phyloP scores from a whole-genome alignment of 192 early-diverging fungal species.

The Mortierella antarctica region DNA sequence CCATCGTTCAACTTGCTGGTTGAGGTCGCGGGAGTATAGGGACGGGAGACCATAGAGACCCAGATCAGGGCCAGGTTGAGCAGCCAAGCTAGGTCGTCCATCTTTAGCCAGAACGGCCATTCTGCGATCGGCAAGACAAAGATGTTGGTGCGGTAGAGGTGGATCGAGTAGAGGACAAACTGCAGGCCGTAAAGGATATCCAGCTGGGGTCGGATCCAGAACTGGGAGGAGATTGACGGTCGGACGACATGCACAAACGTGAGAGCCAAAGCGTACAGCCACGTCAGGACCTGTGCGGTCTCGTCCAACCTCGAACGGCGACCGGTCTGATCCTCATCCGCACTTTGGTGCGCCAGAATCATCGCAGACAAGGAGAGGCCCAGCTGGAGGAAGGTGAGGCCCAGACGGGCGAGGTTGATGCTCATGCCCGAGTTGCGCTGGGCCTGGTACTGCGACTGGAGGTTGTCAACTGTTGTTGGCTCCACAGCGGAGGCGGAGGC shows the following conservation, averaged over 20 bases:
- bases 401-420: slow-evolving; percentile 28
- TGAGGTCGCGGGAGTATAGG: not conserved
- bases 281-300: slow-evolving; percentile 9
- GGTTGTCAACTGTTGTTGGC: slow-evolving; percentile 9
- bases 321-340: not conserved
- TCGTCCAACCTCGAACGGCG: slow-evolving; percentile 3
- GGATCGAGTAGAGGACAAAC: slow-evolving; percentile 1
- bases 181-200: slow-evolving; percentile 24
- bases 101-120: slow-evolving; percentile 18
- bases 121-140: slow-evolving; percentile 1
- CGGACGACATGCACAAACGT: slow-evolving; percentile 18
- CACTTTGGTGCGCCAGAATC: slow-evolving; percentile 1
- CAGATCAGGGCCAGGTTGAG: slow-evolving; percentile 14
- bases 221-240: slow-evolving; percentile 28
- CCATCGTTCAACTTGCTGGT: slow-evolving; percentile 11
- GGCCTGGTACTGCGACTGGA: slow-evolving; percentile 33
- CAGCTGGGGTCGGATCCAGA: slow-evolving; percentile 29
- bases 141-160: slow-evolving; percentile 7
- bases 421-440: slow-evolving; percentile 31
- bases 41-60: slow-evolving; percentile 18
- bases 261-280: slow-evolving; percentile 20
- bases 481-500: not conserved
- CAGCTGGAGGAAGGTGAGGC: slow-evolving; percentile 15
- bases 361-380: slow-evolving; percentile 14
- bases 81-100: slow-evolving; percentile 8